Conservation (phyloP, 2,329 filamentous ascomycete species). For the Dothistroma septosporum region DNA sequence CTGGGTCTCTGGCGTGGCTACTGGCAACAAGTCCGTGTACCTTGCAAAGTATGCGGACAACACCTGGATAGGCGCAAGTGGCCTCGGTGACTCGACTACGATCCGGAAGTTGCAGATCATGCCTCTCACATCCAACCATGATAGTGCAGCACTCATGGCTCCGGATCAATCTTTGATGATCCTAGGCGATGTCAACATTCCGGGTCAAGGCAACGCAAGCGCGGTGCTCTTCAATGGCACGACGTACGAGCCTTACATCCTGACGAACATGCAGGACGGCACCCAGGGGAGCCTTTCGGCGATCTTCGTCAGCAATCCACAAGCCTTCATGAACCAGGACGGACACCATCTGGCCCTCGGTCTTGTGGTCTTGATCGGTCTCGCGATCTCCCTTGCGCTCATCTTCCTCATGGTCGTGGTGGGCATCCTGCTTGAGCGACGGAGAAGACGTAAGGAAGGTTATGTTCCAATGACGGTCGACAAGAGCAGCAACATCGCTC, state of each 20-base stretch:
- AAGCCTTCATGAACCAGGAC: conserved; percentile 61
- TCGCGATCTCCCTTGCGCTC: conserved; percentile 71
- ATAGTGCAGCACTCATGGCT: conserved; percentile 59
- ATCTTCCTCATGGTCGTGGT: conserved; percentile 73
- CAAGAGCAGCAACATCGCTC: conserved; percentile 46
- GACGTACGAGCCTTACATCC: conserved; percentile 69
- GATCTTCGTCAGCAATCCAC: conserved; percentile 74
- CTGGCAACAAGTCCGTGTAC: conserved; percentile 65
- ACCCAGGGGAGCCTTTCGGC: conserved; percentile 69
- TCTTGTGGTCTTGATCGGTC: conserved; percentile 74
- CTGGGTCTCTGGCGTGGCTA: conserved; percentile 68
- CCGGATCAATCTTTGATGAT: conserved; percentile 70
- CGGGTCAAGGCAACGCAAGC: conserved; percentile 73
- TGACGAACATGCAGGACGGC: conserved; percentile 64
- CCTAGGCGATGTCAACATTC: conserved; percentile 75
- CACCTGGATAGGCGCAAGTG: conserved; percentile 63
- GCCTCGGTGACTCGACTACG: conserved; percentile 61
- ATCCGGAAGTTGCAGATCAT: conserved; percentile 82
- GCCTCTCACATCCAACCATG: conserved; percentile 64
- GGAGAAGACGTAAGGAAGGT: conserved; percentile 72
- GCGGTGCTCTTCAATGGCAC: conserved; percentile 86
- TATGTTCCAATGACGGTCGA: conserved; percentile 63
- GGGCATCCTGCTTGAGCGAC: conserved; percentile 70
- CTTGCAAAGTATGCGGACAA: conserved; percentile 73
- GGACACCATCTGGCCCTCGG: conserved; percentile 64